These are phyloP conservation scores for Pythium folliculosum DNA, from an alignment of 352 stramenopile genomes.

Conservation along the genomic window DNA sequence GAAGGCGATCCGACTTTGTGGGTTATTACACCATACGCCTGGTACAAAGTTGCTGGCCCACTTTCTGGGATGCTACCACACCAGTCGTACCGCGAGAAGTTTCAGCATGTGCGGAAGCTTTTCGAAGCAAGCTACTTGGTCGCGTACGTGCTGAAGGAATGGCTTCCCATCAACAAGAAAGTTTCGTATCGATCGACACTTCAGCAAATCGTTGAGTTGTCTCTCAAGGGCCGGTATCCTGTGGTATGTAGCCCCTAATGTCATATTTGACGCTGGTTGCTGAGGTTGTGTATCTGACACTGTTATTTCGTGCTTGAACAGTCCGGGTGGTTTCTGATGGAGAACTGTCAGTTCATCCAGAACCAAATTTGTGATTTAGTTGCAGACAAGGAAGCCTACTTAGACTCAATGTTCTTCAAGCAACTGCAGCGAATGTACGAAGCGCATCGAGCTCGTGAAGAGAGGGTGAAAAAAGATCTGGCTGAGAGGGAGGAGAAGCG, in stretches of 20 bases:
- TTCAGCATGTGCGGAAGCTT: conserved; percentile 71
- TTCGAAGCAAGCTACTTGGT: conserved; percentile 87
- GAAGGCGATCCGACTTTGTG: conserved; percentile 84
- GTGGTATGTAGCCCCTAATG: conserved; percentile 41
- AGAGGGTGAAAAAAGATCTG: conserved; percentile 57
- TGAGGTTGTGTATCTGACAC: conserved; percentile 10
- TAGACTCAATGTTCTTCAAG: conserved; percentile 87
- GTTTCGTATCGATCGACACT: conserved; percentile 82
- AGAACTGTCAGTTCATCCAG: conserved; percentile 82
- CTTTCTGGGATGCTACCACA: conserved; percentile 77
- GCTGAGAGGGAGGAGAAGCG: conserved; percentile 64
- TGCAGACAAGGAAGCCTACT: conserved; percentile 68
- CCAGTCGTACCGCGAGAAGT: conserved; percentile 65
- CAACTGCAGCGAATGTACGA: conserved; percentile 76
- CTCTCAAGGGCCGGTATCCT: conserved; percentile 67
- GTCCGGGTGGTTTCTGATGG: conserved; percentile 83
- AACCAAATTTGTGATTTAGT: conserved; percentile 80
- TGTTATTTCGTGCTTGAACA: conserved; percentile 21
- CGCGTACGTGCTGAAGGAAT: conserved; percentile 83
- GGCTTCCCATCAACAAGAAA: conserved; percentile 86
- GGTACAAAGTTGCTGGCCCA: conserved; percentile 86
- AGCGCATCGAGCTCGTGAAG: conserved; percentile 58
- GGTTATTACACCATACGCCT: conserved; percentile 80
- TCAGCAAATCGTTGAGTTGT: conserved; percentile 81
- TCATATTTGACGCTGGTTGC: neutral